Conservation (phyloP, 2,329 filamentous ascomycete genomes). For the Talaromyces albobiverticillius region DNA sequence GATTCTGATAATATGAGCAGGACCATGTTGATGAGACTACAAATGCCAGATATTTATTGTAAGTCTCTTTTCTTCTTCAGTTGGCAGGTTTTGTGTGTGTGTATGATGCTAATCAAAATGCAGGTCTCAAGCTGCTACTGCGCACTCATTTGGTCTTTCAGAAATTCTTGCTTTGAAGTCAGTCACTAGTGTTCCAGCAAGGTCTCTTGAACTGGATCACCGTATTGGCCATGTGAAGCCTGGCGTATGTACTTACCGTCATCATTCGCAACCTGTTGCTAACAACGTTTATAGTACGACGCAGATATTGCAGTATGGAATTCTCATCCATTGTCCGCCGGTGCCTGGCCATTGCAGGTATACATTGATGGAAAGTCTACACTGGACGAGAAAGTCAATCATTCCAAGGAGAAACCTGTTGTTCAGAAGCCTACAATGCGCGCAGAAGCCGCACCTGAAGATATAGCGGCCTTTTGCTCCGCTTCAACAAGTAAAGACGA, state of each 20-base stretch:
- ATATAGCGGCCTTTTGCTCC: conserved; percentile 20
- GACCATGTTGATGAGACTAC: conserved; percentile 35
- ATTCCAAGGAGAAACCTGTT: not conserved
- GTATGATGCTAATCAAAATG: not conserved
- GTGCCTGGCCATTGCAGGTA: conserved; percentile 59
- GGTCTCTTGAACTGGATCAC: conserved; percentile 56
- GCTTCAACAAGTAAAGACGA: conserved; percentile 21
- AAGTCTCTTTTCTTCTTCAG: not conserved
- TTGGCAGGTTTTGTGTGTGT: not conserved
- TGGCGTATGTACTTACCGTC: conserved; percentile 29
- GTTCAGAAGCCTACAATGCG: conserved; percentile 22
- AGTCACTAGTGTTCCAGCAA: conserved; percentile 59
- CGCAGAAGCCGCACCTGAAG: conserved; percentile 18
- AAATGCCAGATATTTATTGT: conserved; percentile 44
- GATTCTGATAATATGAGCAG: not conserved
- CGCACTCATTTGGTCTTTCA: conserved; percentile 56
- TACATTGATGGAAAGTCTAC: conserved; percentile 60
- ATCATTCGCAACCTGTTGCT: not conserved
- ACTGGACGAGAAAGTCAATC: conserved; percentile 23
- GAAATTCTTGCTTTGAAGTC: conserved; percentile 59
- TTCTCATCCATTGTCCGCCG: conserved; percentile 59
- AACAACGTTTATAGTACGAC: conserved; percentile 41
- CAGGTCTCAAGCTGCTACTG: conserved; percentile 48
- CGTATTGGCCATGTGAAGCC: conserved; percentile 61
- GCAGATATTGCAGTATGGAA: conserved; percentile 64